Percentiles rank a stretch among this genome's conserved stretches.
phyloP scores from a whole-genome alignment of 1,284 basidiomycete genomes.

The Mycosarcoma mackinlayi region DNA sequence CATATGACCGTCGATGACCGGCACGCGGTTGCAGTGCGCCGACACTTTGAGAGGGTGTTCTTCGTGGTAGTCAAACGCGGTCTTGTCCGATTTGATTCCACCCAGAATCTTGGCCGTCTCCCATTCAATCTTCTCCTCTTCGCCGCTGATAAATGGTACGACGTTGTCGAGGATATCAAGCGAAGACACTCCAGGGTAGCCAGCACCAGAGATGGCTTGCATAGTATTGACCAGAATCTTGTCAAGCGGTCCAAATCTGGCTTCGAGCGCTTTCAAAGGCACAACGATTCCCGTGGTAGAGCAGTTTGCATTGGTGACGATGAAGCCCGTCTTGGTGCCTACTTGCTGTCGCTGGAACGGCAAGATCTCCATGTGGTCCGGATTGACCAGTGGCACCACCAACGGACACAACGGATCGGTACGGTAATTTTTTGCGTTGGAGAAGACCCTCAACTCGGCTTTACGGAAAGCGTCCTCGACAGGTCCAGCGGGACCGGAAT shows the following conservation, averaged over 20 bases:
- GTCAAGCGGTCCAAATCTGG: slow-evolving; percentile 91
- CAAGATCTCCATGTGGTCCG: slow-evolving; percentile 85
- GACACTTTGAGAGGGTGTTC: slow-evolving; percentile 83
- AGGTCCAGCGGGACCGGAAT: slow-evolving; percentile 92
- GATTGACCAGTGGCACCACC: slow-evolving; percentile 95
- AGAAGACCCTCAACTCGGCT: slow-evolving; percentile 92
- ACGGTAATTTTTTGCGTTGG: slow-evolving; percentile 97
- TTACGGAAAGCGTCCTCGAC: slow-evolving; percentile 88
- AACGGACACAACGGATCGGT: slow-evolving; percentile 94
- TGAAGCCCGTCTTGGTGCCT: slow-evolving; percentile 81
- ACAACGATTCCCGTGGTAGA: slow-evolving; percentile 94
- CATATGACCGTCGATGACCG: slow-evolving; percentile 91
- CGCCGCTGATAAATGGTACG: slow-evolving; percentile 89
- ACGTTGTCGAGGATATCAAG: slow-evolving; percentile 97
- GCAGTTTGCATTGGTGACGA: slow-evolving; percentile 98
- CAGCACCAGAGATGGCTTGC: slow-evolving; percentile 96
- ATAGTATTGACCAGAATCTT: slow-evolving; percentile 90
- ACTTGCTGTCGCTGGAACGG: slow-evolving; percentile 78
- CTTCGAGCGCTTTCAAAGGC: slow-evolving; percentile 90
- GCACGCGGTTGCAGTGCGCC: slow-evolving; percentile 90
- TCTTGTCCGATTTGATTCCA: slow-evolving; percentile 52
- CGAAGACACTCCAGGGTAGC: slow-evolving; percentile 91
- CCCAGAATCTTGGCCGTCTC: slow-evolving; percentile 97
- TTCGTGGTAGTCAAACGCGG: slow-evolving; percentile 84
- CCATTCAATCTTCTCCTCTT: slow-evolving; percentile 96